Evolutionary conservation across 352 stramenopile genomes (phyloP).

Genomic region (Pythium folliculosum): DNA sequence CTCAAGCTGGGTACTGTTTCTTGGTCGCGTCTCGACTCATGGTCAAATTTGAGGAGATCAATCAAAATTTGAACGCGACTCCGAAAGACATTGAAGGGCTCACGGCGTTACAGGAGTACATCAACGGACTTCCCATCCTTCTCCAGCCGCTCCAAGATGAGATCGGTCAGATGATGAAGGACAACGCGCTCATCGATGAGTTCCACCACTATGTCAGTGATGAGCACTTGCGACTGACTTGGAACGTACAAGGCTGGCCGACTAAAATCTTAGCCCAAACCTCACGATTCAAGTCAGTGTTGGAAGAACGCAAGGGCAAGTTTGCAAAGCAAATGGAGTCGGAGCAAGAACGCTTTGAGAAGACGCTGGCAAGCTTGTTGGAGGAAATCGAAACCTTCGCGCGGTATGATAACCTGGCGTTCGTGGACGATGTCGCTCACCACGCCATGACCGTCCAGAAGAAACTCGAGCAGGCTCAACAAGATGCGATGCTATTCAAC

Average conservation of each 20-base stretch:
- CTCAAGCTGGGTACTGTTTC: conserved; percentile 70
- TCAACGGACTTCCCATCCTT: conserved; percentile 66
- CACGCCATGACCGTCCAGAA: conserved; percentile 86
- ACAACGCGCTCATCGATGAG: conserved; percentile 81
- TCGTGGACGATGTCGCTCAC: conserved; percentile 87
- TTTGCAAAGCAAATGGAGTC: conserved; percentile 94
- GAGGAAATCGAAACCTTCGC: conserved; percentile 90
- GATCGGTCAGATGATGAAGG: conserved; percentile 76
- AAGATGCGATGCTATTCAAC: conserved; percentile 93
- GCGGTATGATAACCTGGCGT: conserved; percentile 86
- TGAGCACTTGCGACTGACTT: conserved; percentile 86
- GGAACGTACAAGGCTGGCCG: conserved; percentile 90
- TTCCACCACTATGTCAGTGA: conserved; percentile 84
- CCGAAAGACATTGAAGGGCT: conserved; percentile 93
- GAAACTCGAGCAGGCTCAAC: conserved; percentile 87
- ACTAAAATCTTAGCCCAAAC: conserved; percentile 88
- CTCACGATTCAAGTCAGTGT: conserved; percentile 65
- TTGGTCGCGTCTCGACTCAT: conserved; percentile 67
- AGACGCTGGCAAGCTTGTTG: conserved; percentile 75
- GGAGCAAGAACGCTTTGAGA: conserved; percentile 92
- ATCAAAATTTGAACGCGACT: conserved; percentile 71
- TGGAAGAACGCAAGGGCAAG: conserved; percentile 83
- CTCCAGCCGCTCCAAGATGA: conserved; percentile 81
- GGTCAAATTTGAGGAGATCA: conserved; percentile 86
- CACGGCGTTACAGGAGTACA: conserved; percentile 87